Base-by-base conservation (phyloP, 2,329 filamentous ascomycete genomes). In the Alternaria triticina region DNA sequence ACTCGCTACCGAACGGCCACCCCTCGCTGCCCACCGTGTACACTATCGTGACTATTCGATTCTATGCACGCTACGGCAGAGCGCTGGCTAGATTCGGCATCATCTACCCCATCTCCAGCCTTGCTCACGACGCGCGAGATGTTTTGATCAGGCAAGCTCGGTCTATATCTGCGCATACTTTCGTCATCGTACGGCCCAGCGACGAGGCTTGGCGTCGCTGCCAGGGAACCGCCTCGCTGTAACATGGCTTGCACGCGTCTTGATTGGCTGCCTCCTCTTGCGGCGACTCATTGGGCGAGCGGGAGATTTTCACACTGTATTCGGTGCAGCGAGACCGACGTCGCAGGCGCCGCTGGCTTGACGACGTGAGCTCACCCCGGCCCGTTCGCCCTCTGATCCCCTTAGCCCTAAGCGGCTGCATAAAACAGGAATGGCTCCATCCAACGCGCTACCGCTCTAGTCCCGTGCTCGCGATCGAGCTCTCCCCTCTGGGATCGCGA, bases 111-210 rank as follows among this genome's bases (percentile, higher is more conserved):
- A 61, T 40, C 59, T 33, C 47, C 59, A 50, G 59, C 54, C 59
- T 57, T 27, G 59, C 25, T 57, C 59, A 49, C n/a, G 43, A 60
- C 45, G 44, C 58, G 44, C 44, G 58, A 47, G 36, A 27, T 60
- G 51, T 54, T 43, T 43, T 27, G 46, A 20, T 54, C 17, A 40
- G 15, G 33, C 57, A 49, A 36, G 20, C 51, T 44, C 44, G 23
- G 52, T 27, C 44, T 47, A 10, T 13, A 27, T 20, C 71, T 73
- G 57, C 57, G 51, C 61, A 44, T 44, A 57, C 68, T 75, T 67
- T 77, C 75, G 75, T 78, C 76, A 79, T 77, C 52, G 59, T 56
- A 70, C 62, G 67, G 57, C 64, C 66, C 65, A 50, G 55, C 67
- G 61, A 63, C 45, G 36, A 44, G 20, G 22, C 72, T 73, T 75